Evolutionary conservation across 306 rosid genomes (phyloP), one percentile per base, ranked within the genome.

Genomic region (Oemleria cerasiformis): DNA sequence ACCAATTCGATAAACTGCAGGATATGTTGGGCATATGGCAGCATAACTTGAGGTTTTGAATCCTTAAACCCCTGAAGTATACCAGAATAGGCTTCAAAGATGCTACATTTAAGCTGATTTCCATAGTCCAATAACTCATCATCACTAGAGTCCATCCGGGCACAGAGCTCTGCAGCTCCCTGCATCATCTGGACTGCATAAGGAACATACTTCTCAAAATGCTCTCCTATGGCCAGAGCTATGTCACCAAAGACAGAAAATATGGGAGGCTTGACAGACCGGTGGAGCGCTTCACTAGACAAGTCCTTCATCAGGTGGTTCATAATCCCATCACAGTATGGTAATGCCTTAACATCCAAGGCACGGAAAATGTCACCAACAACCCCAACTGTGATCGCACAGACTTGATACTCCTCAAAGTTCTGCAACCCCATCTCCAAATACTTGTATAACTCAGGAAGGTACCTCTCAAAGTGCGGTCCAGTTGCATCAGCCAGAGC

Each of bases 401-500:
- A 79, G 23, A 79, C 83, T 69, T 79, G 83, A 43, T 69, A 79
- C 58, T 79, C 83, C 75, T 74, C 79, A 19, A 63, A 79, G 57
- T 79, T 79, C 74, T 68, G 83, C 72, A 79, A 65, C 38, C 79
- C 83, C 83, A 79, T 79, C 79, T 79, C 83, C 73, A 79, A 45
- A 49, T 79, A 74, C 72, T 65, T 75, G 68, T 62, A 74, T 49
- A 79, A 57, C 5, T 79, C 79, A 47, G 69, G 75, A 69, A 79
- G 62, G 62, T 79, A 79, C 60, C 74, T 79, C 42, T 38, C 79
- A 57, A 79, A 79, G 8, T 74, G 54, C 25, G 73, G 44, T 34
- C 83, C 83, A 45, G 76, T 74, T 47, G 83, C 83, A 57, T 79
- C 66, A 68, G 83, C 83, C 41, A 79, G 53, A 5, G 83, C 71